Percentiles rank a stretch among this genome's conserved stretches.
These are phyloP conservation scores for Acer negundo DNA, from an alignment of 345 rosid species.

Conservation along the genomic window DNA sequence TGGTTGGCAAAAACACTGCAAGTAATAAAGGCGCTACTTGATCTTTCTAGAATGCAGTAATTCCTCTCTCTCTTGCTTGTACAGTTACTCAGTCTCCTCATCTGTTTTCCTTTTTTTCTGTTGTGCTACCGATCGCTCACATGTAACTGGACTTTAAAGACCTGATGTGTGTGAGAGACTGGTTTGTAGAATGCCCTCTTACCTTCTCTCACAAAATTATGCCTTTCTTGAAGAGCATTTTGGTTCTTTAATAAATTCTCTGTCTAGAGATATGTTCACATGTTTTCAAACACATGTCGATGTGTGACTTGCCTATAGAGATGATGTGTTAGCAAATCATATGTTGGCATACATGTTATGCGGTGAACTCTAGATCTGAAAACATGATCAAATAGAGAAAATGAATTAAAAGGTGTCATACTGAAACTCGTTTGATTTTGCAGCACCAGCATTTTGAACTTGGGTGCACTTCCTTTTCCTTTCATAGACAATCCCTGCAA, in stretches of 20 bases:
- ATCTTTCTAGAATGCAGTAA: not conserved
- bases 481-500: not conserved
- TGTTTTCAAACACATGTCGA: not conserved
- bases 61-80: not conserved
- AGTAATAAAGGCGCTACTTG: not conserved
- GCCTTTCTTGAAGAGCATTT: not conserved
- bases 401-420: not conserved
- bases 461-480: not conserved
- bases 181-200: not conserved
- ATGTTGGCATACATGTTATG: not conserved
- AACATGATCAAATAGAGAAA: constrained; percentile 2
- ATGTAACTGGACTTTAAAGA: not conserved
- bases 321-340: not conserved
- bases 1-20: not conserved
- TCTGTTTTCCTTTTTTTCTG: not conserved
- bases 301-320: not conserved
- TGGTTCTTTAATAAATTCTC: not conserved
- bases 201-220: not conserved
- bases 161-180: not conserved
- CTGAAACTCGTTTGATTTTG: not conserved
- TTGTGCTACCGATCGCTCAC: not conserved
- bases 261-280: not conserved
- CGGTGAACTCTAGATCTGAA: not conserved
- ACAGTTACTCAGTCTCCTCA: not conserved
- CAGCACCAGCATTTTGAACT: not conserved